Conservation (phyloP, 2,329 filamentous ascomycete species). For the Aspergillus costaricaensis region DNA sequence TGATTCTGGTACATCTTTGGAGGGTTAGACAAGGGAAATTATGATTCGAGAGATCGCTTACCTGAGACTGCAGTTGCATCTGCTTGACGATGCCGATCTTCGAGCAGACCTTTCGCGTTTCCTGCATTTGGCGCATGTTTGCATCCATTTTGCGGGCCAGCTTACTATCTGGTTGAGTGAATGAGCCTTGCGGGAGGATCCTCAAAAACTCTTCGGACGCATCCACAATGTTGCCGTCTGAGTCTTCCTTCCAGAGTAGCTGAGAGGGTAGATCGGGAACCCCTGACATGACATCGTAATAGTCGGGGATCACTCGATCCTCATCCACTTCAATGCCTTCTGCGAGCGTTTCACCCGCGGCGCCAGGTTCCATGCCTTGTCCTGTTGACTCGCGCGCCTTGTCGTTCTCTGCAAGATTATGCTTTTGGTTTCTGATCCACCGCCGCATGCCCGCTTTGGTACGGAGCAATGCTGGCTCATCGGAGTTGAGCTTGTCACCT, state of each 20-base stretch:
- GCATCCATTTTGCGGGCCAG: slow-evolving; percentile 79
- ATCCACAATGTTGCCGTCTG: slow-evolving; percentile 84
- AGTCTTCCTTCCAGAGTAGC: slow-evolving; percentile 85
- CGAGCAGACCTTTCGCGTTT: slow-evolving; percentile 90
- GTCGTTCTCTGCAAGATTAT: slow-evolving; percentile 60
- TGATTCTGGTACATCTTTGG: slow-evolving; percentile 93
- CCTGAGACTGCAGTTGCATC: slow-evolving; percentile 97
- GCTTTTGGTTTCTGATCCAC: slow-evolving; percentile 77
- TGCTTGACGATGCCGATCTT: slow-evolving; percentile 99
- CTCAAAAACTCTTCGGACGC: slow-evolving; percentile 81
- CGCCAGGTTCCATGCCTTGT: slow-evolving; percentile 51
- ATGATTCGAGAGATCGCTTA: slow-evolving; percentile 43
- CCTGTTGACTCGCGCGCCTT: slow-evolving; percentile 47
- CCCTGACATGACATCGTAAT: slow-evolving; percentile 84
- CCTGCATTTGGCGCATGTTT: slow-evolving; percentile 94
- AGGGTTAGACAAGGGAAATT: slow-evolving; percentile 11
- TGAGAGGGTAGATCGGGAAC: slow-evolving; percentile 80
- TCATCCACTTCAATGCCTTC: slow-evolving; percentile 93
- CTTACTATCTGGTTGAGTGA: slow-evolving; percentile 71
- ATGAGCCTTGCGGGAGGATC: slow-evolving; percentile 73
- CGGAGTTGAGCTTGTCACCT: slow-evolving; percentile 77
- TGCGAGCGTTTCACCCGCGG: slow-evolving; percentile 73
- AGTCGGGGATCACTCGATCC: slow-evolving; percentile 84
- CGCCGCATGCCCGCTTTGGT: slow-evolving; percentile 87
- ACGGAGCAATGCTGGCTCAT: slow-evolving; percentile 83